A percentile compares a stretch with the other conserved stretches of the same genome.
Conservation (phyloP, 2,329 filamentous ascomycete species). For the Mariannaea sp. region DNA sequence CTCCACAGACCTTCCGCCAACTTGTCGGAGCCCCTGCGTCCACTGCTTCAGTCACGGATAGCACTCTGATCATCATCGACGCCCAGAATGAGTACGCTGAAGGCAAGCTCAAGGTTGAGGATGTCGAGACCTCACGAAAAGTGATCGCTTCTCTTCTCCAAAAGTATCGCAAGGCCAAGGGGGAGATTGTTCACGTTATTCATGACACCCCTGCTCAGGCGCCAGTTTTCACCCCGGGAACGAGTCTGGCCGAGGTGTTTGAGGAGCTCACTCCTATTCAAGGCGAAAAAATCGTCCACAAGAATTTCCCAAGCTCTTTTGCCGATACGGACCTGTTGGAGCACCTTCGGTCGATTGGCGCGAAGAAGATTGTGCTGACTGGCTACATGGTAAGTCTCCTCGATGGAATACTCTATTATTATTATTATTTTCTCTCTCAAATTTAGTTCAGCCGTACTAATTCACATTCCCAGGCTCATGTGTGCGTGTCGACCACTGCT, state of each 20-base stretch:
- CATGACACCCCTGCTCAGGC: constrained; percentile 64
- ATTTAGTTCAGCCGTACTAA: background rate
- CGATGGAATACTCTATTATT: too few relatives aligned
- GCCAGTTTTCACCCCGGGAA: constrained; percentile 68
- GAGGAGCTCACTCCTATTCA: constrained; percentile 59
- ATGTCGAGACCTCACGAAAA: constrained; percentile 58
- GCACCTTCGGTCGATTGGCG: constrained; percentile 51
- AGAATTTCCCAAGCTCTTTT: constrained; percentile 64
- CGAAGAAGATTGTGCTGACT: constrained; percentile 64
- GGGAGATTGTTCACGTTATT: constrained; percentile 62
- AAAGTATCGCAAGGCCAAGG: constrained; percentile 60
- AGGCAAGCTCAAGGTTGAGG: constrained; percentile 60
- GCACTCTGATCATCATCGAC: constrained; percentile 69
- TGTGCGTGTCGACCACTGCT: constrained; percentile 67
- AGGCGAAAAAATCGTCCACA: constrained; percentile 62
- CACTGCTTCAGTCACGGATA: constrained; percentile 61
- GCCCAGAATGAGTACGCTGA: constrained; percentile 71
- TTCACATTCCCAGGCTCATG: constrained; percentile 56
- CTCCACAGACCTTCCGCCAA: constrained; percentile 45
- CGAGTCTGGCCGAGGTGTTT: constrained; percentile 64
- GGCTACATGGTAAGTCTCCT: constrained; percentile 63
- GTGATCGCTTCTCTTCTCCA: constrained; percentile 61
- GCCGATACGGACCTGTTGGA: constrained; percentile 63
- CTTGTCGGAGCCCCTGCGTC: constrained; percentile 60
- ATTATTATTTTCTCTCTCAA: background rate